Conservation (phyloP, 495 filamentous ascomycete species). For the Trichoderma reesei region DNA sequence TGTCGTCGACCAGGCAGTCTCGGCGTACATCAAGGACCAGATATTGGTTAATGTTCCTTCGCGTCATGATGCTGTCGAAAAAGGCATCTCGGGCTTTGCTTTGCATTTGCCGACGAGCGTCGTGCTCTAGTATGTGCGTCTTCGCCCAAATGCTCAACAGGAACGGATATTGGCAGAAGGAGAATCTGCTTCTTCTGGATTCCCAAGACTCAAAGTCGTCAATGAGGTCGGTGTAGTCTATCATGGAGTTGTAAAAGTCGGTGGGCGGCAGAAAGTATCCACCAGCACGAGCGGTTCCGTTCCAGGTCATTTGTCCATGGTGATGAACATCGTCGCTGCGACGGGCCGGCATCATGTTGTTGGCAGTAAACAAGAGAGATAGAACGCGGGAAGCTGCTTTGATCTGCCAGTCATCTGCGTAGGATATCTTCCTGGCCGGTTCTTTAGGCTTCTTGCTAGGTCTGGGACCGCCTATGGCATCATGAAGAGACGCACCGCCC, state of each 20-base stretch:
- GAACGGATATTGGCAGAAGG: constrained; percentile 93
- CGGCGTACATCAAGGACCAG: constrained; percentile 69
- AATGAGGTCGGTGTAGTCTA: constrained; percentile 80
- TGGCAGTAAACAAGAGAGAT: constrained; percentile 75
- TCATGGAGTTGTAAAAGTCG: constrained; percentile 76
- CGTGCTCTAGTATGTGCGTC: constrained; percentile 85
- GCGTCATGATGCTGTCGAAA: constrained; percentile 74
- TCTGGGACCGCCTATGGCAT: constrained; percentile 54
- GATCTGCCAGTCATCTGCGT: constrained; percentile 87
- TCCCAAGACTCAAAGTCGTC: constrained; percentile 90
- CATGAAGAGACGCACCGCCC: constrained; percentile 54
- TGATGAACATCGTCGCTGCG: not conserved
- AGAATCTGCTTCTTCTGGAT: constrained; percentile 59
- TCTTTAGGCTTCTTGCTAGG: constrained; percentile 39
- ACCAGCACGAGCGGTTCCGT: constrained; percentile 34
- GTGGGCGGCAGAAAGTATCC: constrained; percentile 63
- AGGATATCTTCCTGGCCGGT: constrained; percentile 42
- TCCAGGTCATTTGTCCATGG: not conserved
- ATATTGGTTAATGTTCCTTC: constrained; percentile 67
- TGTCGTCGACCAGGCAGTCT: constrained; percentile 88
- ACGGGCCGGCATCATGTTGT: constrained; percentile 37
- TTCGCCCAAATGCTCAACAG: constrained; percentile 90
- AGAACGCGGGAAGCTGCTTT: constrained; percentile 73
- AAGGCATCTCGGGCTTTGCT: constrained; percentile 84
- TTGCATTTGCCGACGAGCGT: constrained; percentile 87